Evolutionary conservation across 148 eudicot genomes (phyloP).

Genomic region (Suaeda aralocaspica): DNA sequence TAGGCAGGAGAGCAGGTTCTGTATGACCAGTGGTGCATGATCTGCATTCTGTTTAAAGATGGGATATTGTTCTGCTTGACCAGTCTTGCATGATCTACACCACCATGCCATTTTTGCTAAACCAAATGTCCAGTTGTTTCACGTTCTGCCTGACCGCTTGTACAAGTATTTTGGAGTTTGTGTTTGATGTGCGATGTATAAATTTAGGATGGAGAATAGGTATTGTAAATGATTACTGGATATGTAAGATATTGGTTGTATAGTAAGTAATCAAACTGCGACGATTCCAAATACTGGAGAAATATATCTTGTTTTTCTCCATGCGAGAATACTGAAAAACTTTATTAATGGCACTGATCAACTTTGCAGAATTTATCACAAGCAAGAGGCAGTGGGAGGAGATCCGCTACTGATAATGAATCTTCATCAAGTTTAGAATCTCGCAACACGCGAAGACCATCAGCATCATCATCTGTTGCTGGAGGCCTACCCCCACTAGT

Average conservation of each 20-base stretch:
- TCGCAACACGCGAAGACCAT: conserved; percentile 59
- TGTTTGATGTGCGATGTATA: background rate
- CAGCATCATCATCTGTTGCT: conserved; percentile 74
- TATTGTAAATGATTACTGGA: background rate
- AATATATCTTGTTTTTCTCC: background rate
- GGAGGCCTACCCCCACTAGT: conserved; percentile 90
- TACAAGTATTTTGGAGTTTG: background rate
- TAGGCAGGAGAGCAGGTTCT: too few relatives aligned
- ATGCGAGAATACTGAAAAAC: background rate
- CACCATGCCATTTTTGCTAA: too few relatives aligned
- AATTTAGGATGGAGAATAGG: background rate
- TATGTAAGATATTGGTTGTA: background rate
- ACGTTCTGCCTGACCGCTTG: too few relatives aligned
- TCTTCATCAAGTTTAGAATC: conserved; percentile 54
- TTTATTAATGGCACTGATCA: background rate
- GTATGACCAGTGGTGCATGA: background rate
- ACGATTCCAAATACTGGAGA: background rate
- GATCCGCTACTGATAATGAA: conserved; percentile 48
- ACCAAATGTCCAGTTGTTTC: too few relatives aligned
- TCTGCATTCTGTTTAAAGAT: background rate
- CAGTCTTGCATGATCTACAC: too few relatives aligned
- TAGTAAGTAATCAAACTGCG: background rate
- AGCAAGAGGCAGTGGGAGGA: conserved; percentile 61
- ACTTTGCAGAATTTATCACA: conserved; percentile 59
- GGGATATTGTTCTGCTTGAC: too few relatives aligned